Evolutionary conservation across 1,284 basidiomycete species (phyloP).

Genomic region (Takashimella tepidaria): DNA sequence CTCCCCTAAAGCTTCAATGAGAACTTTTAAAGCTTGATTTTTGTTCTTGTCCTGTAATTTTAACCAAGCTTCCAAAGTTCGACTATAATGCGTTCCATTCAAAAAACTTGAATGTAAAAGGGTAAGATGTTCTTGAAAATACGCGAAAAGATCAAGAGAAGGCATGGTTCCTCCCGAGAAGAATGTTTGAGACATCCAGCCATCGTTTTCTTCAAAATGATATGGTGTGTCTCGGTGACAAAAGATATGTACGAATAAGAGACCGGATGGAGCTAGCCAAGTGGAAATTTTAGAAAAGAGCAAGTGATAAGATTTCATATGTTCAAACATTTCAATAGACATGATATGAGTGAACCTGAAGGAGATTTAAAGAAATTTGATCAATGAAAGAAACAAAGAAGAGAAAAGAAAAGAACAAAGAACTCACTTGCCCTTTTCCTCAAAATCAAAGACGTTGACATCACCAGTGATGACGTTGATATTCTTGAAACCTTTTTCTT

Average conservation of each 20-base stretch:
- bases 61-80: constrained; percentile 67
- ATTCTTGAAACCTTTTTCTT: constrained; percentile 56
- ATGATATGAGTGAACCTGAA: constrained; percentile 66
- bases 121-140: constrained; percentile 64
- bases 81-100: constrained; percentile 62
- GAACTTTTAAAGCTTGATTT: constrained; percentile 54
- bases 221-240: constrained; percentile 65
- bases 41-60: constrained; percentile 57
- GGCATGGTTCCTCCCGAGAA: constrained; percentile 57
- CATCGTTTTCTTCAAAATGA: constrained; percentile 66
- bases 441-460: constrained; percentile 63
- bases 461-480: constrained; percentile 67
- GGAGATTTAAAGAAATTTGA: constrained; percentile 2
- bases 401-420: not conserved
- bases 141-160: constrained; percentile 60
- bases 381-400: not conserved
- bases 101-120: constrained; percentile 61
- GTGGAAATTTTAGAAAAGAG: constrained; percentile 63
- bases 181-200: constrained; percentile 74
- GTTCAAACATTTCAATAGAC: constrained; percentile 79
- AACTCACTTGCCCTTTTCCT: constrained; percentile 52
- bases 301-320: constrained; percentile 70
- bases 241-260: constrained; percentile 69
- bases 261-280: constrained; percentile 57
- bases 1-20: constrained; percentile 53